Evolutionary conservation across 495 filamentous ascomycete species (phyloP), one percentile per base, ranked within the genome.

Genomic region (Penicillium bialowiezense): DNA sequence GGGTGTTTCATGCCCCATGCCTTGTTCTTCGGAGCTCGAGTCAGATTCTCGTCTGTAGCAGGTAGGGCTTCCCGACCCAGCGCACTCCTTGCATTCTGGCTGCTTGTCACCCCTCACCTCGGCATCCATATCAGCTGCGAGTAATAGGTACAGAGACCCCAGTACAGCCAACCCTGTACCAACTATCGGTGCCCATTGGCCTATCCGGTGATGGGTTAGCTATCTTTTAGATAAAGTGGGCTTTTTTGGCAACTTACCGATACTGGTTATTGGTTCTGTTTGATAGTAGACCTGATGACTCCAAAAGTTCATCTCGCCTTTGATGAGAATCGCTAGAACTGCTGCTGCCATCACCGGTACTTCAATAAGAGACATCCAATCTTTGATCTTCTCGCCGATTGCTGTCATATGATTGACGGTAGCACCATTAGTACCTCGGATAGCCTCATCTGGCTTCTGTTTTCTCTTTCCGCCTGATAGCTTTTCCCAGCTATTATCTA

Each of bases 271-370:
- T 0, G 76, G 77, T 54, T 85, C 81, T 0, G 78, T 82, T 36
- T 82, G 73, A 54, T 75, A 80, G 0, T 29, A 41, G 17, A 84
- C 70, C 43, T 69, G 69, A 0, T 2, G 0, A 43, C 77, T 83
- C 51, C 63, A 82, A 52, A 85, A 82, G 49, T 85, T 85, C 49
- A 63, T 64, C 51, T 84, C 82, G 9, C 82, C 81, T 7, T 75
- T 60, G 17, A 78, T 56, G 41, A 85, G 59, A 40, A 85, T 75
- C 3, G 73, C 75, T 7, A 82, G 40, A 4, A 83, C 75, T 13
- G 74, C 78, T 38, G 65, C 77, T 26, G 60, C 67, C 23, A 82
- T 81, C 0, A 85, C 44, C 0, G 79, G 79, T 32, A 80, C 60
- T 44, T 80, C 78, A 13, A 81, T 58, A 20, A 71, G 68, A 33